These are phyloP conservation scores for Microcyclosporella mali DNA, from an alignment of 2,329 filamentous ascomycete genomes.

Conservation along the genomic window DNA sequence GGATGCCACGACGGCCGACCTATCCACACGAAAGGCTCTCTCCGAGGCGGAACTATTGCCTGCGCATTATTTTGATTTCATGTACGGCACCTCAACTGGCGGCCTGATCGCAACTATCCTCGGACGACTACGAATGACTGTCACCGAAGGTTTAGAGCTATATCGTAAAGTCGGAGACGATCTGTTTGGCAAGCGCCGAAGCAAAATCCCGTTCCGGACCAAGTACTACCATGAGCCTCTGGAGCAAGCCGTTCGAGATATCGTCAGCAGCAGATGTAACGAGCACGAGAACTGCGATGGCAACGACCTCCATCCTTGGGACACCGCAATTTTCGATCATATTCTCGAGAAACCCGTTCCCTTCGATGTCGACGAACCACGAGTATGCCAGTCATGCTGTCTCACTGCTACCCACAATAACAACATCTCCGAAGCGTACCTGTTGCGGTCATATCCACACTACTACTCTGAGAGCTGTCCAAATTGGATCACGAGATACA, in stretches of 20 bases:
- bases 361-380: constrained; percentile 28
- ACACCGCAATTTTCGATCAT: constrained; percentile 13
- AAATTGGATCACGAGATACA: constrained; percentile 42
- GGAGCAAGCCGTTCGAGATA: constrained; percentile 42
- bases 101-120: constrained; percentile 48
- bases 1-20: constrained; percentile 19
- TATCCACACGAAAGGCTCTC: constrained; percentile 23
- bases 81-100: constrained; percentile 49
- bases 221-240: constrained; percentile 47
- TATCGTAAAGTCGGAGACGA: constrained; percentile 44
- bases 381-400: constrained; percentile 38
- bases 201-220: constrained; percentile 41
- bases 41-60: constrained; percentile 41
- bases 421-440: constrained; percentile 43
- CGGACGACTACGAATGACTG: constrained; percentile 44
- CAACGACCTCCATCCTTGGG: constrained; percentile 43
- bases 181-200: constrained; percentile 42
- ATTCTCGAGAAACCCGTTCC: constrained; percentile 15
- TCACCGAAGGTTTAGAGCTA: constrained; percentile 43
- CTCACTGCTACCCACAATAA: constrained; percentile 45
- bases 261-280: constrained; percentile 41
- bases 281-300: constrained; percentile 40
- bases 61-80: constrained; percentile 50
- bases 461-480: constrained; percentile 37
- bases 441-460: constrained; percentile 45